A percentile compares a stretch with the other conserved stretches of the same genome.
These are phyloP conservation scores for Aspergillus sp. DNA, from an alignment of 2,329 filamentous ascomycete species.

Conservation along the genomic window DNA sequence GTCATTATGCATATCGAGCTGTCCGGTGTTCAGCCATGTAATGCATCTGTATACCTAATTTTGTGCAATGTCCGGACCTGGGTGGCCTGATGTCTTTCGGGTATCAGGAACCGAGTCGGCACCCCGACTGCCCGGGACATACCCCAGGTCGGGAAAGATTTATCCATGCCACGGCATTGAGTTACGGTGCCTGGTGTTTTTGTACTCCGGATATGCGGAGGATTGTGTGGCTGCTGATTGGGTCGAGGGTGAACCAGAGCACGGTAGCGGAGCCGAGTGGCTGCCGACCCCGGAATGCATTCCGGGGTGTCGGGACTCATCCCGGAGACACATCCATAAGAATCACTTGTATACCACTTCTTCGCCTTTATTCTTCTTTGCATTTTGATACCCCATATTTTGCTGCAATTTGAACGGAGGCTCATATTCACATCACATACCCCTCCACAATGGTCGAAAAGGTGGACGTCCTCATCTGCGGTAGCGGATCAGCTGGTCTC, in stretches of 20 bases:
- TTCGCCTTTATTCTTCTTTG: neutral
- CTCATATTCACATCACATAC: neutral
- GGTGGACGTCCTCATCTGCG: constrained; percentile 58
- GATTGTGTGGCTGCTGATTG: neutral
- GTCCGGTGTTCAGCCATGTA: too few species aligned
- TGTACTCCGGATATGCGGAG: neutral
- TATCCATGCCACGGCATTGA: neutral
- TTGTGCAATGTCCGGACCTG: too few species aligned
- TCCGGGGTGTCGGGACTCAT: constrained; percentile 15
- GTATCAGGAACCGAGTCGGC: too few species aligned
- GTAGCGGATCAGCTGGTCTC: constrained; percentile 61
- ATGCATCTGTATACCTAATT: too few species aligned
- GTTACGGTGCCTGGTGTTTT: neutral
- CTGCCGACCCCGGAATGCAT: constrained; percentile 11
- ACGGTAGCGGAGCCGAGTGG: neutral
- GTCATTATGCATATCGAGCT: constrained; percentile 4
- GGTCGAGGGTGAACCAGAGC: neutral
- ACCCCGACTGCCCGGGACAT: neutral
- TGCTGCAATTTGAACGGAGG: neutral
- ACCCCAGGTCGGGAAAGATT: neutral
- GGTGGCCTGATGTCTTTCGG: too few species aligned
- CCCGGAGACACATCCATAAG: constrained; percentile 15
- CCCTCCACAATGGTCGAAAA: constrained; percentile 16
- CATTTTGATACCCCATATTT: neutral
- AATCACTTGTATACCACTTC: neutral